Conservation (phyloP, 768 basidiomycete genomes). For the Bullera alba region DNA sequence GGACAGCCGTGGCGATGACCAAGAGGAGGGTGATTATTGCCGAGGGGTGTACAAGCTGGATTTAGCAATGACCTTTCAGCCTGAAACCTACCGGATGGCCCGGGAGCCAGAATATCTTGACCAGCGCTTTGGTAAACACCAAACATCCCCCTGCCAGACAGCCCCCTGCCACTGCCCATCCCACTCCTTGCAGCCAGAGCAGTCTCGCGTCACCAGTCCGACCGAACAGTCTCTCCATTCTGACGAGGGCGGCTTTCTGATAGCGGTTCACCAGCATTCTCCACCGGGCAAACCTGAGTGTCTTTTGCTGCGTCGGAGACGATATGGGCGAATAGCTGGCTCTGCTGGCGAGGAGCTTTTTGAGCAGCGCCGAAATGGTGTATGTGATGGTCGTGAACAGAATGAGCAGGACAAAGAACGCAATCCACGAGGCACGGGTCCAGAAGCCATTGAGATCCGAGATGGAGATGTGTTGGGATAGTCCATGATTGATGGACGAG, state of each 20-base stretch:
- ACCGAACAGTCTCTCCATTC: conserved; percentile 67
- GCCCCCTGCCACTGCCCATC: conserved; percentile 89
- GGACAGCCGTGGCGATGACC: conserved; percentile 64
- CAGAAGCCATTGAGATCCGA: conserved; percentile 71
- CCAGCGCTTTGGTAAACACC: conserved; percentile 69
- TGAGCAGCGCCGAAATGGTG: conserved; percentile 64
- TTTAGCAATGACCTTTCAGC: conserved; percentile 63
- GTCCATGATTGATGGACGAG: conserved; percentile 43
- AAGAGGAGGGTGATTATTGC: conserved; percentile 64
- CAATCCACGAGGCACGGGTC: conserved; percentile 82
- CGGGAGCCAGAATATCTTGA: conserved; percentile 24
- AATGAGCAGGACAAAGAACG: conserved; percentile 75
- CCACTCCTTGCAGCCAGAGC: conserved; percentile 84
- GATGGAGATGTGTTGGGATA: conserved; percentile 34
- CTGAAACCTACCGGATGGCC: conserved; percentile 31
- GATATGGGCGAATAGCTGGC: conserved; percentile 62
- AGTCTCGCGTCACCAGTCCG: conserved; percentile 76
- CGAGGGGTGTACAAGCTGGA: conserved; percentile 64
- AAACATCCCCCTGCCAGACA: conserved; percentile 81
- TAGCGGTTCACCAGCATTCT: conserved; percentile 10
- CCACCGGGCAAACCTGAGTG: conserved; percentile 1
- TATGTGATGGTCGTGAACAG: conserved; percentile 60
- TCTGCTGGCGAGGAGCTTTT: conserved; percentile 64
- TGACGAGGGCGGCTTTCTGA: conserved; percentile 22
- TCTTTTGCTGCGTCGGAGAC: conserved; percentile 35